Percentiles rank a stretch among this genome's conserved stretches.
Conservation (phyloP, 768 basidiomycete genomes). For the Neoboletus magnificus region DNA sequence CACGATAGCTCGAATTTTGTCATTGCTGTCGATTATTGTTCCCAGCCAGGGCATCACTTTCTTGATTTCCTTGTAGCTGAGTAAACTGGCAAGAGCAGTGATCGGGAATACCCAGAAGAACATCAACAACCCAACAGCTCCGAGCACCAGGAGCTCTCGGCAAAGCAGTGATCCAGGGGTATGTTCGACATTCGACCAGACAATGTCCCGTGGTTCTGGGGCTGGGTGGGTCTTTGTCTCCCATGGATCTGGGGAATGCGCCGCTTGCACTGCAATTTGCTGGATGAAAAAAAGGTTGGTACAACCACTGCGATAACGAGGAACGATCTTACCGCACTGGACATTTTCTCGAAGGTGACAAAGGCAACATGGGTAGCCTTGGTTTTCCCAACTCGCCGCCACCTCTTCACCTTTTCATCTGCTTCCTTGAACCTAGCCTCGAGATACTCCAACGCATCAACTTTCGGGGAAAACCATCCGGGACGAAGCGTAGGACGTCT, state of each 20-base stretch:
- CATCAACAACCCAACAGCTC: slow-evolving; percentile 67
- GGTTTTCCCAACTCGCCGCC: slow-evolving; percentile 70
- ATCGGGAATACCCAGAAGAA: slow-evolving; percentile 95
- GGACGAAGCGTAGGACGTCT: slow-evolving; percentile 74
- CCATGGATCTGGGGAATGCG: slow-evolving; percentile 66
- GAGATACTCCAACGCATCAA: slow-evolving; percentile 89
- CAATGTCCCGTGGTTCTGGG: slow-evolving; percentile 92
- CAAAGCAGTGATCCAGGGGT: slow-evolving; percentile 54
- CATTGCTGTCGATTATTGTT: slow-evolving; percentile 75
- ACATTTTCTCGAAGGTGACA: slow-evolving; percentile 96
- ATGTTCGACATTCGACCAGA: slow-evolving; percentile 88
- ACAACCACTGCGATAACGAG: background rate
- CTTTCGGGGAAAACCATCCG: slow-evolving; percentile 68
- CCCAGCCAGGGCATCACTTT: slow-evolving; percentile 87
- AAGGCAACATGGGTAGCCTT: slow-evolving; percentile 84
- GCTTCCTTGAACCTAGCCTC: slow-evolving; percentile 75
- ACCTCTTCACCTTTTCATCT: slow-evolving; percentile 78
- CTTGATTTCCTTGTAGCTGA: slow-evolving; percentile 94
- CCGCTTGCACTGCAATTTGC: slow-evolving; percentile 88
- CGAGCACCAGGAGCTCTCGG: slow-evolving; percentile 70
- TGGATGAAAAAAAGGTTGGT: slow-evolving; percentile 24
- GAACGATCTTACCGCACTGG: slow-evolving; percentile 65
- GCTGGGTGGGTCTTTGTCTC: slow-evolving; percentile 71
- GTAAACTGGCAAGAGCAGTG: slow-evolving; percentile 75
- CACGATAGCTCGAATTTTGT: slow-evolving; percentile 78